Conservation (phyloP, 352 stramenopile species). For the Phytopythium cucurbitacearum region DNA sequence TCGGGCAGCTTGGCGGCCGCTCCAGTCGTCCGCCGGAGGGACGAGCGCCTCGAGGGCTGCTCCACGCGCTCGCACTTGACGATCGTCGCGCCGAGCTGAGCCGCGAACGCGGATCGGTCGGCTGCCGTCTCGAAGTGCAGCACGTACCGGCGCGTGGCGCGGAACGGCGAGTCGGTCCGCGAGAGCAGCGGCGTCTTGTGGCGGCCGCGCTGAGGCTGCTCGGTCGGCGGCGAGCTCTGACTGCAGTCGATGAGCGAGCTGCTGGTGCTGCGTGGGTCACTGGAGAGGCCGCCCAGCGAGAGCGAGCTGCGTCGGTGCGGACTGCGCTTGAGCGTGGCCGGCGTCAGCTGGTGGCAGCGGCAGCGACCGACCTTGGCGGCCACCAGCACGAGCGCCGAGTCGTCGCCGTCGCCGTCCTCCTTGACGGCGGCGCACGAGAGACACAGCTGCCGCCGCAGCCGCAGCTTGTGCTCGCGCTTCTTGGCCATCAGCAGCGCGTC, state of each 20-base stretch:
- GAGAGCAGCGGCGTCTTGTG: no score
- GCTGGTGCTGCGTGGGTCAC: not conserved
- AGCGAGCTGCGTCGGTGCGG: constrained; percentile 21
- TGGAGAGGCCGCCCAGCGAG: constrained; percentile 3
- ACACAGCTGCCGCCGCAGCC: constrained; percentile 55
- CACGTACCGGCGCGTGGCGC: constrained; percentile 38
- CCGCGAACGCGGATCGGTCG: constrained; percentile 31
- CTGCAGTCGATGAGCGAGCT: not conserved
- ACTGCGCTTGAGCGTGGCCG: constrained; percentile 32
- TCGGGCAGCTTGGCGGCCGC: constrained; percentile 9
- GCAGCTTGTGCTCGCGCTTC: constrained; percentile 36
- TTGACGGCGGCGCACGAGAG: constrained; percentile 44
- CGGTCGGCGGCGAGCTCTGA: no score
- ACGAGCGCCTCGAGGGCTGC: constrained; percentile 2
- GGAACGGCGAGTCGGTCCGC: constrained; percentile 15
- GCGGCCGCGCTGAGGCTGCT: not conserved
- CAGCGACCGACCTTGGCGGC: constrained; percentile 49
- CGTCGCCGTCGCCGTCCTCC: constrained; percentile 9
- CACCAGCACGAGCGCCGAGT: constrained; percentile 31
- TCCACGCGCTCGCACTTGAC: constrained; percentile 14
- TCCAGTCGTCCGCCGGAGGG: constrained; percentile 2
- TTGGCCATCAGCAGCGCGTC: constrained; percentile 65
- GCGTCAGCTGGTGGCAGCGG: constrained; percentile 49
- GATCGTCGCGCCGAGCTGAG: constrained; percentile 26
- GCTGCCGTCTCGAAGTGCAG: constrained; percentile 35